Evolutionary conservation across 768 basidiomycete species (phyloP).

Genomic region (Mrakia blollopis): DNA sequence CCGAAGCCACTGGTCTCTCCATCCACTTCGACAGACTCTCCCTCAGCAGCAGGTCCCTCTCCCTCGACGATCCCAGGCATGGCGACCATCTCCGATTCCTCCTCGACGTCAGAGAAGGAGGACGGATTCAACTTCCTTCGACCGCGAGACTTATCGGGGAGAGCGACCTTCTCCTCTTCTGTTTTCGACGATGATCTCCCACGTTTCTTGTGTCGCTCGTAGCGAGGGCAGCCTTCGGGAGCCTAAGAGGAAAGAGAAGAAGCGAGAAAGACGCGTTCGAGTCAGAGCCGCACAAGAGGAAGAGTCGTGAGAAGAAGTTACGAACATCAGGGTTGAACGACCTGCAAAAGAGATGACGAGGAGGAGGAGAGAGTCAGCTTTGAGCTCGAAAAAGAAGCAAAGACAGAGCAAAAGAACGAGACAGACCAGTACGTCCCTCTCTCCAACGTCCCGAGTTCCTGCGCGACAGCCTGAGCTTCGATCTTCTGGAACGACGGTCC

Average conservation of each 20-base stretch:
- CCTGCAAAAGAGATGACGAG: neutral
- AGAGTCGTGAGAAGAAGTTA: neutral
- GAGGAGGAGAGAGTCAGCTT: neutral
- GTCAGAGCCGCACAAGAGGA: neutral
- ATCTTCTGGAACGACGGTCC: slow-evolving; percentile 6
- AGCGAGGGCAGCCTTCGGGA: slow-evolving; percentile 9
- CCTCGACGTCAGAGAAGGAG: neutral
- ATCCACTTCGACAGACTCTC: neutral
- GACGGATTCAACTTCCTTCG: neutral
- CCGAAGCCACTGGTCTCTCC: neutral
- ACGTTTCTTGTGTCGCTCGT: neutral
- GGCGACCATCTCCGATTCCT: neutral
- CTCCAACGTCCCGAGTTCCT: neutral
- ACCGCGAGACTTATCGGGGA: neutral
- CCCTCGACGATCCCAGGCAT: neutral
- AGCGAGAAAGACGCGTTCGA: neutral
- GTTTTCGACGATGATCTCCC: neutral
- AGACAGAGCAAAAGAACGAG: neutral
- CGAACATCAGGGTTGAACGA: neutral
- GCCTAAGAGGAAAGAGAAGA: neutral
- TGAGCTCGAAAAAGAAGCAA: neutral
- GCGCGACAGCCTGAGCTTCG: neutral
- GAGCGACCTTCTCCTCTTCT: neutral
- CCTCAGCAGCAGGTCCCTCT: neutral
- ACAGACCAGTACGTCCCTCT: neutral